Evolutionary conservation across 2,329 filamentous ascomycete genomes (phyloP), one percentile per base, ranked within the genome.

Genomic region (Ambrosiella cleistominuta): DNA sequence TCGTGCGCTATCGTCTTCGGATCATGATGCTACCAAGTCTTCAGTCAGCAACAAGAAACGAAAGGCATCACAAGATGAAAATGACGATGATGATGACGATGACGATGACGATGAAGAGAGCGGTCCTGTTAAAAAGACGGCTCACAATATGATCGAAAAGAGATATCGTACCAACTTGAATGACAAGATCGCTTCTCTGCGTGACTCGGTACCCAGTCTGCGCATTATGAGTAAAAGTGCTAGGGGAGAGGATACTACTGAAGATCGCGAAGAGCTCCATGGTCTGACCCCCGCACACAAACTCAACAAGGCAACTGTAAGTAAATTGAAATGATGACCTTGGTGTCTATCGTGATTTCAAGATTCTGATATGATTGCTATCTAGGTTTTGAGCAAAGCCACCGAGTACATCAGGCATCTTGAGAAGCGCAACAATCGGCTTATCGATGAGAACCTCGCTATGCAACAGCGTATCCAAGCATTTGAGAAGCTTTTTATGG

Each of bases 101-200:
- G 80, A 83, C 11, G 75, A 81, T 54, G 80, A 83, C 11, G 75
- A 79, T 55, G 77, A 76, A 63, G 78, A 74, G 64, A 82, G 76
- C 56, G 63, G 65, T 61, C 70, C 70, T 4, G 65, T 72, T 60
- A 96, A 95, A 76, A 96, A 96, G 76, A 94, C 90, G 38, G 89
- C 91, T 1, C 91, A 97, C 71, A 97, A 96, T 70, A 93, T 97
- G 78, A 96, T 97, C 62, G 91, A 97, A 72, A 97, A 96, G 76
- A 77, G 91, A 63, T 97, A 97, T 70, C 83, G 91, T 65, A 95
- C 88, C 57, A 97, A 97, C 66, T 76, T 97, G 59, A 97, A 97
- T 67, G 91, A 96, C 68, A 97, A 97, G 73, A 97, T 97, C 65
- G 86, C 89, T 51, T 89, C 90, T 60, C 74, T 97, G 62, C 79